These are phyloP conservation scores for Blastosporella zonata DNA, from an alignment of 1,284 basidiomycete genomes.

Conservation along the genomic window DNA sequence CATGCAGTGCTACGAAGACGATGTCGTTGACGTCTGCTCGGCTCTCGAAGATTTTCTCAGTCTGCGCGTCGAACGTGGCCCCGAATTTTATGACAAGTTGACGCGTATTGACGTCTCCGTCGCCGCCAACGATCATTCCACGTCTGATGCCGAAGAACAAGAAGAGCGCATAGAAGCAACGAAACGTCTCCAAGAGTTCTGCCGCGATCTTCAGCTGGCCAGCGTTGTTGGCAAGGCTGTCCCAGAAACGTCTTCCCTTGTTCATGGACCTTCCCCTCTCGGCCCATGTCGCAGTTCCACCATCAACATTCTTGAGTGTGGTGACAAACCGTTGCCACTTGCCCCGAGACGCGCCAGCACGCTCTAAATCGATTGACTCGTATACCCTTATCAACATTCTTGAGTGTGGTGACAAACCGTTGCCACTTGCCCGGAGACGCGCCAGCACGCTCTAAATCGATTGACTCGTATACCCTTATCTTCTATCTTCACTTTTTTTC, in stretches of 20 bases:
- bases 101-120: conserved; percentile 39
- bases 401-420: not conserved
- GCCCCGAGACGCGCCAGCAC: conserved; percentile 5
- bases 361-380: conserved; percentile 3
- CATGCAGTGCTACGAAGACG: conserved; percentile 58
- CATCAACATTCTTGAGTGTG: conserved; percentile 1
- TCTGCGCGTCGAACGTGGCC: conserved; percentile 46
- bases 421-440: not conserved
- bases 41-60: conserved; percentile 56
- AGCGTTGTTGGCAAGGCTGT: conserved; percentile 30
- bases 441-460: conserved; percentile 5
- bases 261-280: conserved; percentile 6
- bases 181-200: conserved; percentile 40
- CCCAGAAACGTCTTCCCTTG: conserved; percentile 6
- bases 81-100: conserved; percentile 41
- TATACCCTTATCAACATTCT: no score
- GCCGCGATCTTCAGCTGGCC: conserved; percentile 36
- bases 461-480: not conserved
- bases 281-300: conserved; percentile 5
- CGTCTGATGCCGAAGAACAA: conserved; percentile 25
- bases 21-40: conserved; percentile 53
- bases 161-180: conserved; percentile 35
- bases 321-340: conserved; percentile 4
- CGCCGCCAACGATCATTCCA: conserved; percentile 27
- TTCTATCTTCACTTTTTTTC: not conserved